Evolutionary conservation across 2,329 filamentous ascomycete genomes (phyloP), one percentile per base, ranked within the genome.

Genomic region (Karstenula rhodostoma): DNA sequence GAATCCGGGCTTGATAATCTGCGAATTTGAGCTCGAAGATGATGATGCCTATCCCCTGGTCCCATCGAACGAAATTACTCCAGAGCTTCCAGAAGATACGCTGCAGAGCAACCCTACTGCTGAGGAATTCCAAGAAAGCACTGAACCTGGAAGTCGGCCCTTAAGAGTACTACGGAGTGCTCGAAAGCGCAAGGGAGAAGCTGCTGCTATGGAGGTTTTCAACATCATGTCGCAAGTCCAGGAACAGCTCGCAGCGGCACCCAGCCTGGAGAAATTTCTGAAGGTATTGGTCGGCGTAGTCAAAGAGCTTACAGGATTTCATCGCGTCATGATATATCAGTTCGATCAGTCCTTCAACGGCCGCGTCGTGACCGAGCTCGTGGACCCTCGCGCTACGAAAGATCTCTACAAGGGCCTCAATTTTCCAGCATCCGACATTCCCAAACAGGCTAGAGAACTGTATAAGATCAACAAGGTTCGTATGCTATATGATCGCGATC

Each of bases 161-260:
- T 79, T 96, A n/a, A 84, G 92, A 40, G 87, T 95, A 1, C 75
- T 95, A 25, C 83, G 91, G 37, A 92, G 89, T 71, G 90, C 92
- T 0, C 86, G 92, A 10, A 92, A 91, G 70, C 84, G 89, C 52
- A 87, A 88, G 66, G 91, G 91, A 6, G 91, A 95, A 71, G 90
- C 92, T 48, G 90, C 90, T 5, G 91, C 91, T 0, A 95, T 95
- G 89, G 90, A 96, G 69, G 91, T 95, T 1, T 96, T 96, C 77
- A 93, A 93, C 76, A 93, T 96, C 65, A 91, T 96, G 86, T 92
- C 91, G 1, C 93, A 97, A 73, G 90, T 97, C 0, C 93, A 96
- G 73, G 92, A 96, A 68, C 93, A 96, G 74, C 82, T 97, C 13
- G 86, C 91, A 4, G 86, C 87, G 27, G 91, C 93, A 1, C 83